phyloP scores from a whole-genome alignment of 1,284 basidiomycete species.

The Anthracocystis panici-leucophaei region DNA sequence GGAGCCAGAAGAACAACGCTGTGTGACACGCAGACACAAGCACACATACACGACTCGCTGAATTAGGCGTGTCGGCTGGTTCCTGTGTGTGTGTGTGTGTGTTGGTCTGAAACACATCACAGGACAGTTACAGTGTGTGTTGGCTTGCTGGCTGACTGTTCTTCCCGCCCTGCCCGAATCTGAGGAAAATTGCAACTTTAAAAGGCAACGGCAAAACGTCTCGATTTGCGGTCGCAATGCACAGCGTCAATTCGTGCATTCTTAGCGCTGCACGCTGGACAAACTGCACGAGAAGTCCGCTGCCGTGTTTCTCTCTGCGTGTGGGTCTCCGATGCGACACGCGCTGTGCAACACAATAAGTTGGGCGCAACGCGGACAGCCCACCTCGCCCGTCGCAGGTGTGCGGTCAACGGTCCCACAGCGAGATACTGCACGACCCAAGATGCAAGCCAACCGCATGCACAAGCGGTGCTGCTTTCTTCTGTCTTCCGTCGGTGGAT shows the following conservation, averaged over 20 bases:
- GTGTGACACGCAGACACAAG: neutral
- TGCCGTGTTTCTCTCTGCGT: neutral
- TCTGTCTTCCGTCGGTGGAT: neutral
- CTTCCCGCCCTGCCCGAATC: neutral
- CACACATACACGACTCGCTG: constrained; percentile 5
- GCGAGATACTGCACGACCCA: too few species aligned
- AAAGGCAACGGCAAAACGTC: neutral
- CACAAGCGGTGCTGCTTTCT: too few species aligned
- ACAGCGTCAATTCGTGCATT: neutral
- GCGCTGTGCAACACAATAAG: neutral
- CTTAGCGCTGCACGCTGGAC: neutral
- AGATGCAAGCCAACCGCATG: too few species aligned
- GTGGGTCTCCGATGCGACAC: too few species aligned
- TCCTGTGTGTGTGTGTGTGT: neutral
- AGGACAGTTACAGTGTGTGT: neutral
- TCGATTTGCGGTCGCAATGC: neutral
- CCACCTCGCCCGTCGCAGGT: too few species aligned
- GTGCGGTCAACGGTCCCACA: too few species aligned
- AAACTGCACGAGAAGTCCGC: neutral
- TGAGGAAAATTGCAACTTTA: neutral
- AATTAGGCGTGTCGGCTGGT: neutral
- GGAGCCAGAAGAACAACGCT: neutral
- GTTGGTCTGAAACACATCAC: constrained; percentile 4
- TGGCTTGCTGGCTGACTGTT: neutral
- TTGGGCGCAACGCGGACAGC: too few species aligned